Percentiles rank a stretch among this genome's conserved stretches.
These are phyloP conservation scores for Fusarium odoratissimum DNA, from an alignment of 2,329 filamentous ascomycete species.

Conservation along the genomic window DNA sequence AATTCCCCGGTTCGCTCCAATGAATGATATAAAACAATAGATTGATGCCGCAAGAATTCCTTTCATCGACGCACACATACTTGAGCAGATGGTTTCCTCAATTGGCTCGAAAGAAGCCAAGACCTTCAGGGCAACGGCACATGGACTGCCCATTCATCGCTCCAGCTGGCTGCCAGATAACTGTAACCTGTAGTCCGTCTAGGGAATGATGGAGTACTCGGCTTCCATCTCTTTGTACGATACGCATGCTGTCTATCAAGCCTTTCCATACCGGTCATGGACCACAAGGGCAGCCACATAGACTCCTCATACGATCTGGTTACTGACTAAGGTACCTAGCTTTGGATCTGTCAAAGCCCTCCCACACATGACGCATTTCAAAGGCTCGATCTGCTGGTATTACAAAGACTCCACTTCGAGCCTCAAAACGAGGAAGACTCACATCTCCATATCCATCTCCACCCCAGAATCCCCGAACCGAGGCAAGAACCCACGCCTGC, in stretches of 20 bases:
- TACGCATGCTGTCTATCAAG: slow-evolving; percentile 13
- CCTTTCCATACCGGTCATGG: slow-evolving; percentile 7
- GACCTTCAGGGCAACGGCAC: slow-evolving; percentile 9
- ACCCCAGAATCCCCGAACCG: slow-evolving; percentile 23
- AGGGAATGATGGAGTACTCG: slow-evolving; percentile 31
- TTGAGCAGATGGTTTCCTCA: slow-evolving; percentile 21
- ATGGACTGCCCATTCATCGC: slow-evolving; percentile 5
- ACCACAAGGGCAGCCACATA: not conserved
- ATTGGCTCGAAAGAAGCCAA: slow-evolving; percentile 31
- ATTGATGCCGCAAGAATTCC: slow-evolving; percentile 5
- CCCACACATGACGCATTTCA: not conserved
- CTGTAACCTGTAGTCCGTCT: slow-evolving; percentile 7
- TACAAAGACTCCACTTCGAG: slow-evolving; percentile 18
- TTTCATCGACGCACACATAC: slow-evolving; percentile 21
- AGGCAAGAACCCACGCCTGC: slow-evolving; percentile 20
- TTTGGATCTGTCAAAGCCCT: slow-evolving; percentile 16
- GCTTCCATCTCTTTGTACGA: slow-evolving; percentile 16
- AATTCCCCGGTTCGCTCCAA: slow-evolving; percentile 12
- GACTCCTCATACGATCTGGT: not conserved
- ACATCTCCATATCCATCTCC: slow-evolving; percentile 13
- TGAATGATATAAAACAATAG: slow-evolving; percentile 1
- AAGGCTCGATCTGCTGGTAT: not conserved
- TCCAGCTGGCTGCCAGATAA: slow-evolving; percentile 9
- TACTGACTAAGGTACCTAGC: not conserved
- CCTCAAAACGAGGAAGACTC: slow-evolving; percentile 12